Percentiles rank a stretch among this genome's conserved stretches.
These are phyloP conservation scores for Hypholoma fasciculare DNA, from an alignment of 768 basidiomycete species.

Conservation along the genomic window DNA sequence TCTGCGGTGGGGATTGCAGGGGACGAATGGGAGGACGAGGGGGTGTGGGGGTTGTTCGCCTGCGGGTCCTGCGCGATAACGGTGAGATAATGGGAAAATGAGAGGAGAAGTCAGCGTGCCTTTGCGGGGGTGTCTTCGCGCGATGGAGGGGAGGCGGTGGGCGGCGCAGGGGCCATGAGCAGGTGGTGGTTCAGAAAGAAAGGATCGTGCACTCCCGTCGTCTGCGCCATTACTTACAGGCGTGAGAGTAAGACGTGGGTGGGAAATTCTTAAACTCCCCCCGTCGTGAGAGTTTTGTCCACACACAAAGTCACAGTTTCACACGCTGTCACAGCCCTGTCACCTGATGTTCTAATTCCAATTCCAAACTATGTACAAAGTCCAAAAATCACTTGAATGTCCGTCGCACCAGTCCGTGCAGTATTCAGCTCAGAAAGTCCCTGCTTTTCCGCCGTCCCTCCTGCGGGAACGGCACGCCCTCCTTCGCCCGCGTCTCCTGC, in stretches of 20 bases:
- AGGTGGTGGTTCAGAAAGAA: constrained; percentile 49
- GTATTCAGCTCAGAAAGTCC: constrained; percentile 35
- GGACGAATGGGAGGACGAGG: constrained; percentile 27
- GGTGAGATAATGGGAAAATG: constrained; percentile 24
- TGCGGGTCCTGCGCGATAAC: constrained; percentile 17
- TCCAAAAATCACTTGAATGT: background rate
- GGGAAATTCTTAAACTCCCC: constrained; percentile 31
- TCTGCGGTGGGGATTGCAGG: constrained; percentile 31
- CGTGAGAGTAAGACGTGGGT: constrained; percentile 49
- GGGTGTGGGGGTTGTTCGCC: constrained; percentile 15
- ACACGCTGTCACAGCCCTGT: constrained; percentile 24
- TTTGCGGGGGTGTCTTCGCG: constrained; percentile 22
- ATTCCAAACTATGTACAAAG: constrained; percentile 8
- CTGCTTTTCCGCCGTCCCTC: constrained; percentile 32
- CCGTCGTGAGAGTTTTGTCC: constrained; percentile 29
- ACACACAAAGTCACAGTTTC: constrained; percentile 21
- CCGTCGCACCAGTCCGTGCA: constrained; percentile 11
- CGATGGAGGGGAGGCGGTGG: constrained; percentile 14
- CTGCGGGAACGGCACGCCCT: constrained; percentile 62
- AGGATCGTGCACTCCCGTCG: constrained; percentile 30
- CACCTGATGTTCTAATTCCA: constrained; percentile 16
- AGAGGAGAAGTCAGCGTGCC: constrained; percentile 25
- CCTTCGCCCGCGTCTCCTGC: constrained; percentile 25
- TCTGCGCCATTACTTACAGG: constrained; percentile 43
- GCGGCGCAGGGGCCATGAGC: constrained; percentile 37